Percentiles rank a stretch among this genome's conserved stretches.
Conservation (phyloP, 2,329 filamentous ascomycete genomes). For the Ophiostoma montium region DNA sequence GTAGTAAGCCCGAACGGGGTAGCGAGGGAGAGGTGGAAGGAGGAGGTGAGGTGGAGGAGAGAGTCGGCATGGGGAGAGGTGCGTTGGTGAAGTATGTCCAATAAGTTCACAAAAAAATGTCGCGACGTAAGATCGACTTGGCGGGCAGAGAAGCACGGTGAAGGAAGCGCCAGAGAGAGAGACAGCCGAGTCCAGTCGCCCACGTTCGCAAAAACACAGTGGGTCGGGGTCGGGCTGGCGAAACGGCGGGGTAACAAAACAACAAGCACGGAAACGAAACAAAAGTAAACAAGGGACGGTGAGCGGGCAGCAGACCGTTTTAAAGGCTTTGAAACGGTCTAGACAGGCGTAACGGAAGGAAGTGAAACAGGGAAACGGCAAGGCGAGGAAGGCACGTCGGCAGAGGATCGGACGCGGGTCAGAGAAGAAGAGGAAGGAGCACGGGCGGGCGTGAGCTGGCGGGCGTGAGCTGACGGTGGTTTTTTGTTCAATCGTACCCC, state of each 20-base stretch:
- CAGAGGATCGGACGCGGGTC: neutral
- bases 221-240: neutral
- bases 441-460: neutral
- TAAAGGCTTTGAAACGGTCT: too few relatives aligned
- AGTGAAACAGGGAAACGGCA: neutral
- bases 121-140: too few relatives aligned
- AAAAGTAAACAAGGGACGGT: neutral
- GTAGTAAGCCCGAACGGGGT: too few relatives aligned
- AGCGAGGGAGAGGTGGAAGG: too few relatives aligned
- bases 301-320: too few relatives aligned
- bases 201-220: neutral
- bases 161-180: neutral
- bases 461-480: neutral
- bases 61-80: too few relatives aligned
- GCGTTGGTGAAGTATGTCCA: too few relatives aligned
- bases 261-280: neutral
- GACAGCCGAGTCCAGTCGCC: neutral
- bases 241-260: slow-evolving; percentile 1
- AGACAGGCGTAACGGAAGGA: neutral
- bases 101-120: too few relatives aligned
- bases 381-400: neutral
- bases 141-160: neutral
- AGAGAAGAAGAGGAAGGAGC: neutral
- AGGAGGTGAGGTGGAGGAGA: too few relatives aligned
- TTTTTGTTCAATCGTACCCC: too few relatives aligned